These are phyloP conservation scores for Talaromyces nanjingensis DNA, from an alignment of 495 filamentous ascomycete species.

Conservation along the genomic window DNA sequence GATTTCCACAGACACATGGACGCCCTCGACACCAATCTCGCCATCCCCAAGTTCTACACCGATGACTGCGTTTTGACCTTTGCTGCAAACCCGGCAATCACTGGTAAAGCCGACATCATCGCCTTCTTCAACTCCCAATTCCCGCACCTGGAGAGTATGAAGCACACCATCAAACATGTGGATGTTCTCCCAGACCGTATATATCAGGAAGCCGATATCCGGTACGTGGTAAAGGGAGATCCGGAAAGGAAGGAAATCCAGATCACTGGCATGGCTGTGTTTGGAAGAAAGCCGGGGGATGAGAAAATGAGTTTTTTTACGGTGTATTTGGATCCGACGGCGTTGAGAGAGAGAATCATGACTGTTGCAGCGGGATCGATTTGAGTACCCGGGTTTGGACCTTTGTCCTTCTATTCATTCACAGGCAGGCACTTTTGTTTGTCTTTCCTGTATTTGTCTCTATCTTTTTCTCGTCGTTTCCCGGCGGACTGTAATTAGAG, in stretches of 20 bases:
- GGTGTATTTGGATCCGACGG: constrained; percentile 6
- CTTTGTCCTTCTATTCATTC: neutral
- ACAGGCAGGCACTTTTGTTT: neutral
- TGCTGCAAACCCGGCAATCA: neutral
- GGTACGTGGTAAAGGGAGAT: constrained; percentile 2
- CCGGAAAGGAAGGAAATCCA: neutral
- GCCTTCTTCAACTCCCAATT: constrained; percentile 1
- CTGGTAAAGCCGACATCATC: neutral
- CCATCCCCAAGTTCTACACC: constrained; percentile 3
- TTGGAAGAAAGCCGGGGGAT: constrained; percentile 1
- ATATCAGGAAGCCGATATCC: constrained; percentile 5
- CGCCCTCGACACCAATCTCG: neutral
- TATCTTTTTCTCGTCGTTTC: neutral
- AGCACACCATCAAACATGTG: constrained; percentile 5
- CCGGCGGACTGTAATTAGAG: neutral
- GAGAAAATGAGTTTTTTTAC: constrained; percentile 2
- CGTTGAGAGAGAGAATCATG: neutral
- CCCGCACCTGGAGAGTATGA: neutral
- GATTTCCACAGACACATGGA: constrained; percentile 6
- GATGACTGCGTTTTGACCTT: constrained; percentile 1
- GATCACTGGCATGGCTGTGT: neutral
- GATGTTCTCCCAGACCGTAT: constrained; percentile 8
- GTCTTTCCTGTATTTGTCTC: neutral
- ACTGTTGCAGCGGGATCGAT: neutral
- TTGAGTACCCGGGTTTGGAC: neutral